Conservation (phyloP, 805 yeast genomes). For the Sugiyamaella boreocaroliniensis region DNA sequence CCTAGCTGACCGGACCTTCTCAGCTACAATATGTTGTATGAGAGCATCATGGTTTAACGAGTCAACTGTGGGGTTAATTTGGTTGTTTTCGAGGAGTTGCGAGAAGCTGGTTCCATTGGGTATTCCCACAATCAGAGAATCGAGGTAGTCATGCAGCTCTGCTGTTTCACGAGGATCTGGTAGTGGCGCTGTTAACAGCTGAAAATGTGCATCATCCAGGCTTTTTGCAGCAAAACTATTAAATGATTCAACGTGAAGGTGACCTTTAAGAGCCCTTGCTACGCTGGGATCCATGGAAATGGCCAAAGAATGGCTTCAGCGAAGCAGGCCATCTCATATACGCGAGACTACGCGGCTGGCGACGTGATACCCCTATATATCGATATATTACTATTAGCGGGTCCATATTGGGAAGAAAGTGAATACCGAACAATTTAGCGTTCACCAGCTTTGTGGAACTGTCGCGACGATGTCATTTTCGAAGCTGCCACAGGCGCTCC, state of each 20-base stretch:
- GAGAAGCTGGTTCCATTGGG: background rate
- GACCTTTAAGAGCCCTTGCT: background rate
- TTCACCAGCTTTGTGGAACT: background rate
- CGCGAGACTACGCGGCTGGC: background rate
- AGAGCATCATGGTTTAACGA: background rate
- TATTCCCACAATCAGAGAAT: background rate
- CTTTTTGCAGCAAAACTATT: background rate
- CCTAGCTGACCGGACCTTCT: background rate
- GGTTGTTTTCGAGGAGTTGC: background rate
- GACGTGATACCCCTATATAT: background rate
- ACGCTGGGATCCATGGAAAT: background rate
- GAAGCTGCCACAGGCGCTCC: constrained; percentile 62
- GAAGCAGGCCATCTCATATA: no score
- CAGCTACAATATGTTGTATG: background rate
- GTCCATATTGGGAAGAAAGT: background rate
- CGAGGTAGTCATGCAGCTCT: no score
- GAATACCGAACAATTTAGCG: background rate
- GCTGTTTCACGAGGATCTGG: no score
- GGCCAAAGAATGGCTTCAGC: no score
- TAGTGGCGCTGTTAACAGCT: background rate
- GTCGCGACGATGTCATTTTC: background rate
- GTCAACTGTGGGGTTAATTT: background rate
- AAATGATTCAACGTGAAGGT: background rate
- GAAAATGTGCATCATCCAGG: background rate
- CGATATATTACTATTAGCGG: background rate